phyloP scores from a whole-genome alignment of 1,139 yeast genomes.

The Hyphopichia khmerensis region DNA sequence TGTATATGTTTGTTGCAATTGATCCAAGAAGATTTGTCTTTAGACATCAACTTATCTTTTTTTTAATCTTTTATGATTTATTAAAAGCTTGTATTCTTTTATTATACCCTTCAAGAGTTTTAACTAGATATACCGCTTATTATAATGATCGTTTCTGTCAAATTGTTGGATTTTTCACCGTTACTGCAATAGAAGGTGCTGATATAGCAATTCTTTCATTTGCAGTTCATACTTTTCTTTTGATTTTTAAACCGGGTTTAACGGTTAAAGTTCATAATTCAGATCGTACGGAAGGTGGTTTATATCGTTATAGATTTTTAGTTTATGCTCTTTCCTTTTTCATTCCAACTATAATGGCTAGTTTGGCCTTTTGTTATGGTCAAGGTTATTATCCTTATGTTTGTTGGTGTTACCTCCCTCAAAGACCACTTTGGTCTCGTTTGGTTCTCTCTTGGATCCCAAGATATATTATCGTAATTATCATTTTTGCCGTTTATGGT shows the following conservation, averaged over 20 bases:
- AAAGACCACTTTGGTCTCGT: conserved; percentile 71
- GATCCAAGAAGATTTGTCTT: conserved; percentile 63
- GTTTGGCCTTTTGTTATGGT: conserved; percentile 61
- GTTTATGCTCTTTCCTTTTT: conserved; percentile 62
- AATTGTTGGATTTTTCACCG: conserved; percentile 82
- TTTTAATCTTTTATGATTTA: conserved; percentile 68
- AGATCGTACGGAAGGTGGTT: conserved; percentile 67
- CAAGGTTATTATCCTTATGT: conserved; percentile 63
- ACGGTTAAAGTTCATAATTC: conserved; percentile 45
- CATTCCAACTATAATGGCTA: conserved; percentile 68
- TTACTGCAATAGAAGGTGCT: conserved; percentile 81
- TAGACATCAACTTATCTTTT: conserved; percentile 70
- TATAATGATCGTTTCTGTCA: conserved; percentile 59
- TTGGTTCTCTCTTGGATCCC: conserved; percentile 82
- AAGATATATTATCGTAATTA: conserved; percentile 63
- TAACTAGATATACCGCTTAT: conserved; percentile 49
- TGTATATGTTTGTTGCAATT: conserved; percentile 57
- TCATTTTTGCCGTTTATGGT: conserved; percentile 65
- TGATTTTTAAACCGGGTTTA: conserved; percentile 62
- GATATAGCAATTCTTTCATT: conserved; percentile 81
- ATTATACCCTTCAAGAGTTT: conserved; percentile 67
- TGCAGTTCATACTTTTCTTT: conserved; percentile 78
- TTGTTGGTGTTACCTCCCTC: conserved; percentile 83
- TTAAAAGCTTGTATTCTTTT: conserved; percentile 70
- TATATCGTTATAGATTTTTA: conserved; percentile 56